Conservation (phyloP, 1,284 basidiomycete species). For the Pisolithus thermaeus region DNA sequence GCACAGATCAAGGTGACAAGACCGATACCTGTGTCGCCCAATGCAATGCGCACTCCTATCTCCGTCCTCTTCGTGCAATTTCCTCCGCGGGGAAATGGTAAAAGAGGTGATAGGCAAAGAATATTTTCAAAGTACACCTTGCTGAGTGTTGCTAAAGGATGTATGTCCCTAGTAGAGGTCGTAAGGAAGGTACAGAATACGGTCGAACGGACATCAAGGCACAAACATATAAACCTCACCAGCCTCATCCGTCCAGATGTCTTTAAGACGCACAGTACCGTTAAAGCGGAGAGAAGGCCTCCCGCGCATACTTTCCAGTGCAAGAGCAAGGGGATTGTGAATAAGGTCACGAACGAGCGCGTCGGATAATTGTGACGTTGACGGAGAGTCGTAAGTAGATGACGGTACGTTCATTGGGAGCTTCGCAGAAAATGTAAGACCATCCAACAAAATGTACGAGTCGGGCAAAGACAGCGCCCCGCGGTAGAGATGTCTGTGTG, state of each 20-base stretch:
- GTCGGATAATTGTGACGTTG: constrained; percentile 17
- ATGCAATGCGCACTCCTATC: constrained; percentile 56
- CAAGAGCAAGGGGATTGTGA: constrained; percentile 63
- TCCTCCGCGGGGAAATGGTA: constrained; percentile 17
- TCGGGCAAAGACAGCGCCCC: constrained; percentile 71
- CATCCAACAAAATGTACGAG: constrained; percentile 65
- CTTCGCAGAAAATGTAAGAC: constrained; percentile 56
- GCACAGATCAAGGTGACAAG: constrained; percentile 1
- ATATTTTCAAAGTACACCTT: constrained; percentile 65
- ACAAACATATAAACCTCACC: constrained; percentile 60
- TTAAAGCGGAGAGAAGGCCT: constrained; percentile 56
- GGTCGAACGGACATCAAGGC: not conserved
- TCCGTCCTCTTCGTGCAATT: constrained; percentile 26
- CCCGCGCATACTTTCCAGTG: constrained; percentile 77
- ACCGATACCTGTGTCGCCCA: constrained; percentile 59
- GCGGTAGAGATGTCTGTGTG: constrained; percentile 60
- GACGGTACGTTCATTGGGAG: constrained; percentile 11
- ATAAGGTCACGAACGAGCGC: constrained; percentile 39
- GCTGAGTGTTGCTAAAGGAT: constrained; percentile 57
- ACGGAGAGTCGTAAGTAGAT: constrained; percentile 36
- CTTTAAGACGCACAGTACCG: constrained; percentile 45
- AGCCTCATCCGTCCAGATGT: constrained; percentile 55
- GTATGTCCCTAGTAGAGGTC: constrained; percentile 50
- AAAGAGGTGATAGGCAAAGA: constrained; percentile 49
- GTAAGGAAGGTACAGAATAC: not conserved